Conservation (phyloP, 2,329 filamentous ascomycete species). For the Didymella exigua region DNA sequence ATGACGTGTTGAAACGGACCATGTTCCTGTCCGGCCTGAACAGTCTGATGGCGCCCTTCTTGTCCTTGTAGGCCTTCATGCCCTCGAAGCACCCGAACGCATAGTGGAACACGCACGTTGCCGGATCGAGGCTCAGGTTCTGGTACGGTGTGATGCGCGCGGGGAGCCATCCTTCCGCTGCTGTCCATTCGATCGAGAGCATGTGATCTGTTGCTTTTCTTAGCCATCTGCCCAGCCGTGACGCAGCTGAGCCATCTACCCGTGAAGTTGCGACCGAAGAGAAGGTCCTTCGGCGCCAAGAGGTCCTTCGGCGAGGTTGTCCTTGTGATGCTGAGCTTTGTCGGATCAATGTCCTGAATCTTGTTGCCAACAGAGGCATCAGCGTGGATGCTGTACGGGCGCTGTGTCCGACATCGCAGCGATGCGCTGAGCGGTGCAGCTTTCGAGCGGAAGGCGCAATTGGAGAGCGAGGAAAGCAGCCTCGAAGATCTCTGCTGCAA, state of each 20-base stretch:
- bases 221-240: slow-evolving; percentile 15
- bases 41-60: slow-evolving; percentile 75
- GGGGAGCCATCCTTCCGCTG: slow-evolving; percentile 78
- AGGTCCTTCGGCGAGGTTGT: slow-evolving; percentile 77
- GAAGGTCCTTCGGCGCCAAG: slow-evolving; percentile 75
- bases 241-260: slow-evolving; percentile 57
- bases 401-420: slow-evolving; percentile 53
- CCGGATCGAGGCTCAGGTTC: slow-evolving; percentile 94
- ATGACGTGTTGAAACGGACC: slow-evolving; percentile 89
- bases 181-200: slow-evolving; percentile 93
- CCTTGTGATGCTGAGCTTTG: slow-evolving; percentile 74
- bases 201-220: slow-evolving; percentile 77
- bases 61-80: slow-evolving; percentile 98
- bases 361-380: slow-evolving; percentile 56
- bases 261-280: slow-evolving; percentile 92
- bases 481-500: slow-evolving; percentile 45
- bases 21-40: slow-evolving; percentile 98
- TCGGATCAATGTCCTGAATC: slow-evolving; percentile 74
- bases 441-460: slow-evolving; percentile 34
- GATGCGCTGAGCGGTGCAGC: slow-evolving; percentile 46
- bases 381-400: slow-evolving; percentile 57
- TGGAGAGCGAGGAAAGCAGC: slow-evolving; percentile 41
- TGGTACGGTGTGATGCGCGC: slow-evolving; percentile 92
- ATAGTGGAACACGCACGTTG: slow-evolving; percentile 98
- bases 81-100: slow-evolving; percentile 98